Conservation (phyloP, 192 early-diverging fungal genomes). For the Fimicolochytrium jonesii region DNA sequence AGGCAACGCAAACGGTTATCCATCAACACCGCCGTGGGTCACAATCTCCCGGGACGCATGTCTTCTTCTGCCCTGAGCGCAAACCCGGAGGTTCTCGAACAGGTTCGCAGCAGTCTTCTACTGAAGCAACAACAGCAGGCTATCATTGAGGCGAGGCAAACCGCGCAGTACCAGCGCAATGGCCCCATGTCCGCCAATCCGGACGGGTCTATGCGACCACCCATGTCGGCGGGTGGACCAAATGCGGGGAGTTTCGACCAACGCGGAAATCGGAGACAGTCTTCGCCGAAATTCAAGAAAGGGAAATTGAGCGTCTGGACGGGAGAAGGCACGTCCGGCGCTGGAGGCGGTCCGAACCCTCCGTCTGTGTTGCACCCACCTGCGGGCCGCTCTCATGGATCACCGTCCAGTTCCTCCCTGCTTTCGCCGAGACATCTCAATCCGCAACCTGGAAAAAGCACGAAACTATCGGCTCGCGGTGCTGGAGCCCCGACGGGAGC, state of each 20-base stretch:
- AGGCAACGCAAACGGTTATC: constrained; percentile 24
- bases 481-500: too few species aligned
- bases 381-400: background rate
- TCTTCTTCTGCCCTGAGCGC: background rate
- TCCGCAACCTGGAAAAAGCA: constrained; percentile 12
- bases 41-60: constrained; percentile 2
- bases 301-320: constrained; percentile 11
- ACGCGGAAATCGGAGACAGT: constrained; percentile 16
- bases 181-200: constrained; percentile 10
- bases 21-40: constrained; percentile 23
- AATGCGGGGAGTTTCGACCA: constrained; percentile 19
- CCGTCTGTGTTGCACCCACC: constrained; percentile 17
- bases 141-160: constrained; percentile 54
- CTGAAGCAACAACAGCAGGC: constrained; percentile 64
- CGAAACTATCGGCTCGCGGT: background rate
- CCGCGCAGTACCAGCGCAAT: constrained; percentile 19
- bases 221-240: constrained; percentile 5
- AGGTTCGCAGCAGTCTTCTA: constrained; percentile 45
- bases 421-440: constrained; percentile 13
- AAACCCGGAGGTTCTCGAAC: constrained; percentile 46
- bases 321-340: constrained; percentile 3
- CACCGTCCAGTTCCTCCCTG: background rate
- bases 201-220: background rate
- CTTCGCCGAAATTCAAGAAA: constrained; percentile 12
- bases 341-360: too few species aligned